A percentile compares a stretch with the other conserved stretches of the same genome.
Conservation (phyloP, 306 rosid species). For the Argentina anserina region DNA sequence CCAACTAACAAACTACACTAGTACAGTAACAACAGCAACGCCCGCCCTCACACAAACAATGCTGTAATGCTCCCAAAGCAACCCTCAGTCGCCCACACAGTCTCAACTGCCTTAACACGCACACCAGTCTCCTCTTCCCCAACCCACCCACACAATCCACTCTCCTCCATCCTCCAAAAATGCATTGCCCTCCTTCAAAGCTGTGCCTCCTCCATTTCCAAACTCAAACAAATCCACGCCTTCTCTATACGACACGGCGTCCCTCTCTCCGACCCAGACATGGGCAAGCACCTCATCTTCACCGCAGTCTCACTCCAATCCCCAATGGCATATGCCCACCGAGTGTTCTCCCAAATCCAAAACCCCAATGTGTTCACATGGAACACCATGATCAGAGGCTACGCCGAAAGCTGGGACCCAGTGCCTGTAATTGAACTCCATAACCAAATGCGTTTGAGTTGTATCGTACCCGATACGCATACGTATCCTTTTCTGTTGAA, state of each 20-base stretch:
- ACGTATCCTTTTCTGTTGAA: constrained; percentile 40
- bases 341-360: constrained; percentile 26
- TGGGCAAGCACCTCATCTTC: constrained; percentile 44
- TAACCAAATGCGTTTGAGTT: constrained; percentile 26
- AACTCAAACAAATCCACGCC: constrained; percentile 40
- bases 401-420: constrained; percentile 35
- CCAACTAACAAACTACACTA: no score
- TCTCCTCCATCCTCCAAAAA: constrained; percentile 8
- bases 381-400: constrained; percentile 47
- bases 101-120: neutral
- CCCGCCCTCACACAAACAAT: neutral
- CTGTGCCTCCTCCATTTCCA: constrained; percentile 30
- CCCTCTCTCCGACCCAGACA: constrained; percentile 22
- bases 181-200: constrained; percentile 36
- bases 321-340: constrained; percentile 31
- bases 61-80: constrained; percentile 29
- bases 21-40: no score
- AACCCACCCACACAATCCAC: constrained; percentile 3
- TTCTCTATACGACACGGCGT: constrained; percentile 42
- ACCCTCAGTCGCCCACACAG: neutral
- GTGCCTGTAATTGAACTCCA: constrained; percentile 26
- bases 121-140: neutral
- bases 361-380: constrained; percentile 37
- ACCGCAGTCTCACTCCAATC: constrained; percentile 33
- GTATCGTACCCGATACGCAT: constrained; percentile 33